A percentile compares a stretch with the other conserved stretches of the same genome.
Conservation (phyloP, 2,329 filamentous ascomycete species). For the Polychaeton citri region DNA sequence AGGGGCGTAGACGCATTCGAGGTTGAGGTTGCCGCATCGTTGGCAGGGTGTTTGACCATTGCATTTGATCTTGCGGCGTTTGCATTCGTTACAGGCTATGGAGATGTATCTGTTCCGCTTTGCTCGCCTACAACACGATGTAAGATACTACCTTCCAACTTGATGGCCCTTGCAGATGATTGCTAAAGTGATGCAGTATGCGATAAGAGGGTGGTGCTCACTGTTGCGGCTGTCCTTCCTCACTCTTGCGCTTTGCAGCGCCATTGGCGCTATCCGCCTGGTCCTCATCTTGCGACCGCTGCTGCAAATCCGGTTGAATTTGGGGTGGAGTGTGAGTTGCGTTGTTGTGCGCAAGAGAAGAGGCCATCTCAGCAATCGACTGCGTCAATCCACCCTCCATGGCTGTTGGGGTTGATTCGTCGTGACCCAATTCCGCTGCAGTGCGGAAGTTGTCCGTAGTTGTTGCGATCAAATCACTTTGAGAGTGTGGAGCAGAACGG, state of each 20-base stretch:
- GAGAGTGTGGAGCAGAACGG: too few relatives aligned
- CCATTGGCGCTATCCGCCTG: background rate
- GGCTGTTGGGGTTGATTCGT: background rate
- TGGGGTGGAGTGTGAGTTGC: background rate
- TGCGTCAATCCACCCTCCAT: background rate
- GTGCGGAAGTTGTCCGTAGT: background rate
- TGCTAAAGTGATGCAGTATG: too few relatives aligned
- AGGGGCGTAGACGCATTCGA: constrained; percentile 52
- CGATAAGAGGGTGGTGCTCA: background rate
- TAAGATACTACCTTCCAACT: too few relatives aligned
- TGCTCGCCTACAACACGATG: constrained; percentile 29
- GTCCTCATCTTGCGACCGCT: background rate
- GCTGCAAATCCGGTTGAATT: background rate
- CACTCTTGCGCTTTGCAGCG: constrained; percentile 29
- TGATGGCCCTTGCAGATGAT: too few relatives aligned
- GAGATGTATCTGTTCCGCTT: constrained; percentile 57
- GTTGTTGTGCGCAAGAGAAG: background rate
- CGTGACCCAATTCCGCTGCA: background rate
- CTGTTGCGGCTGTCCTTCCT: constrained; percentile 31
- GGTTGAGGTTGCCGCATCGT: constrained; percentile 49
- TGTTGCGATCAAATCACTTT: too few relatives aligned
- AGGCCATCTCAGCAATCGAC: background rate
- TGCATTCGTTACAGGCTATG: constrained; percentile 54
- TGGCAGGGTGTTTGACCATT: constrained; percentile 54
- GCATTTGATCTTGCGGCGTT: constrained; percentile 55